These are phyloP conservation scores for Lasiodiplodia gonubiensis DNA, from an alignment of 2,329 filamentous ascomycete species.

Conservation along the genomic window DNA sequence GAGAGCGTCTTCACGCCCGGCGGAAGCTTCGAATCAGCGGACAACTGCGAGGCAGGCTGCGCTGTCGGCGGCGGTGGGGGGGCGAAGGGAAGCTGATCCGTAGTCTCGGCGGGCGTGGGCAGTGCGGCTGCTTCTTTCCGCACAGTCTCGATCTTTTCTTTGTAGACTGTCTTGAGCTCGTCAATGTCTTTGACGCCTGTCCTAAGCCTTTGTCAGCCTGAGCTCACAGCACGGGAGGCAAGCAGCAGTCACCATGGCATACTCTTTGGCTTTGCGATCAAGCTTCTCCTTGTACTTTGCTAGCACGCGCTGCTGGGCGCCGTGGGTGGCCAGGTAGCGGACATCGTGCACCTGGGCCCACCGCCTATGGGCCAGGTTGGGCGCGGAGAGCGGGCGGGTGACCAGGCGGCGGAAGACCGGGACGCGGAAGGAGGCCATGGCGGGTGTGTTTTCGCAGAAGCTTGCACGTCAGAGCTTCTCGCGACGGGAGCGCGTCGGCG, in stretches of 20 bases:
- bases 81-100: slow-evolving; percentile 38
- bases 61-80: slow-evolving; percentile 33
- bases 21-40: slow-evolving; percentile 39
- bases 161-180: slow-evolving; percentile 80
- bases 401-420: slow-evolving; percentile 27
- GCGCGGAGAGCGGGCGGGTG: slow-evolving; percentile 17
- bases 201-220: slow-evolving; percentile 33
- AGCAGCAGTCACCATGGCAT: slow-evolving; percentile 25
- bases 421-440: slow-evolving; percentile 26
- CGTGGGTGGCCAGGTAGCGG: slow-evolving; percentile 83
- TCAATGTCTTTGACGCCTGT: slow-evolving; percentile 73
- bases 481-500: not conserved
- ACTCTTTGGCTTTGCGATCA: slow-evolving; percentile 76
- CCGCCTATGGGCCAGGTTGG: slow-evolving; percentile 66
- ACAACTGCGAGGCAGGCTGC: slow-evolving; percentile 32
- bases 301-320: slow-evolving; percentile 68
- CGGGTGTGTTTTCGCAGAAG: not conserved
- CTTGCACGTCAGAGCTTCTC: slow-evolving; percentile 20
- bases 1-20: slow-evolving; percentile 67
- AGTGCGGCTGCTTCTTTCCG: slow-evolving; percentile 67
- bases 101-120: slow-evolving; percentile 48
- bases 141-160: slow-evolving; percentile 78
- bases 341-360: slow-evolving; percentile 94
- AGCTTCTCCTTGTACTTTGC: slow-evolving; percentile 92
- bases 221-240: slow-evolving; percentile 4